Evolutionary conservation across 2,329 filamentous ascomycete genomes (phyloP), one percentile per base, ranked within the genome.

Genomic region (Trichoderma pleuroti): DNA sequence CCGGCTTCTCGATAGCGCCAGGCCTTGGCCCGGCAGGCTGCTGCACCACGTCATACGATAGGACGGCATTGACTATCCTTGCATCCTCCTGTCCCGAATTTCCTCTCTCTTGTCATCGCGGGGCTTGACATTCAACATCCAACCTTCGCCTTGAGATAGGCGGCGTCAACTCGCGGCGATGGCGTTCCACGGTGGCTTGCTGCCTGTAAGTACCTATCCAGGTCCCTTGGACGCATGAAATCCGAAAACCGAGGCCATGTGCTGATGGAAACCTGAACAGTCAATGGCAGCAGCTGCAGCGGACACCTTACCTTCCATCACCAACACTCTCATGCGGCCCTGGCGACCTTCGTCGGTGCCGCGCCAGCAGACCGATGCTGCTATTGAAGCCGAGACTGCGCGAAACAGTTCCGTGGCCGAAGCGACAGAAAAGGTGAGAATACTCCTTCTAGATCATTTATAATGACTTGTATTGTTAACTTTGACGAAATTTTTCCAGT

Each of bases 251-350:
- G 52, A 46, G 26, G 30, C 54, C 36, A 36, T 28, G 7, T 68
- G 8, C 68, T 70, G 49, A 70, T 52, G 12, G n/a, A 5, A 16
- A 28, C 2, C 3, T 11, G 4, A 49, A 73, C 67, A 73, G 68
- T 52, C 70, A 60, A 79, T 85, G 75, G 82, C 81, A 72, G 81
- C 81, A 62, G 81, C 80, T 72, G 81, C 81, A 9, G 77, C 82
- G 63, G 84, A 84, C 46, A 74, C 85, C 67, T 83, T 83, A 82
- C 84, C 84, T 68, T 84, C 84, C 57, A 79, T 85, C 72, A 78
- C 80, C 65, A 84, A 79, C 71, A 81, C 81, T 14, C 72, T 84
- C 18, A 76, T 78, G 70, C 72, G 79, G 24, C 80, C 83, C 10
- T 83, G 78, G 78, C 75, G 72, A 63, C 72, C 71, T 60, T 74